These are phyloP conservation scores for Gliomastix tumulicola DNA, from an alignment of 2,329 filamentous ascomycete species.

Conservation along the genomic window DNA sequence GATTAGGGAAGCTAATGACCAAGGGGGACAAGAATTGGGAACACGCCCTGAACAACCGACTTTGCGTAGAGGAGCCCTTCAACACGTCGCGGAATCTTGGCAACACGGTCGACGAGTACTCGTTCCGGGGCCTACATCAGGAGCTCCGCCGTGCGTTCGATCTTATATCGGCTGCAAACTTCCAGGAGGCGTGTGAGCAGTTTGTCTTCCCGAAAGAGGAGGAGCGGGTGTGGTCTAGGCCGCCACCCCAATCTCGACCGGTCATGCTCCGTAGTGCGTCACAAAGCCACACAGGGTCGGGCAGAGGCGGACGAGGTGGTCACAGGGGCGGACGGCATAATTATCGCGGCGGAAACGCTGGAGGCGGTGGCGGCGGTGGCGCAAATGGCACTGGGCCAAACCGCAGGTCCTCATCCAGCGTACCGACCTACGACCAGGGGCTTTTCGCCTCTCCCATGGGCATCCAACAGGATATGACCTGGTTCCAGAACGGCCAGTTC, in stretches of 20 bases:
- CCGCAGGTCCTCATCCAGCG: conserved; percentile 45
- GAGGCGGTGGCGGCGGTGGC: conserved; percentile 28
- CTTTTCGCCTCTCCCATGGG: conserved; percentile 36
- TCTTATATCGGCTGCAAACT: conserved; percentile 67
- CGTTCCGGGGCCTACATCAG: conserved; percentile 83
- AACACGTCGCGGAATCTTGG: conserved; percentile 84
- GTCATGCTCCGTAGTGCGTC: conserved; percentile 55
- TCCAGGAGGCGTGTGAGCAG: conserved; percentile 79
- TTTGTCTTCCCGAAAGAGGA: conserved; percentile 86
- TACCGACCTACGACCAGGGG: conserved; percentile 38
- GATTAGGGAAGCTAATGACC: conserved; percentile 68
- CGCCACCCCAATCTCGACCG: conserved; percentile 45
- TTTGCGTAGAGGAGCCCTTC: conserved; percentile 97
- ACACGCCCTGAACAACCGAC: conserved; percentile 67
- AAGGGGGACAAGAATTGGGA: conserved; percentile 90
- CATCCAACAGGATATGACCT: conserved; percentile 39
- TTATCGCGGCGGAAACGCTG: conserved; percentile 24
- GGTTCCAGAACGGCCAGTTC: conserved; percentile 38
- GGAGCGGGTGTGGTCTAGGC: conserved; percentile 52
- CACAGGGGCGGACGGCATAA: conserved; percentile 40
- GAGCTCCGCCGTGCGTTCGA: conserved; percentile 88
- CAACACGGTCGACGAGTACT: conserved; percentile 93
- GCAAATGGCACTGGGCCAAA: conserved; percentile 31
- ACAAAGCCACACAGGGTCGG: conserved; percentile 48
- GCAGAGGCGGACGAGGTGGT: conserved; percentile 40